Percentiles rank a stretch among this genome's conserved stretches.
Evolutionary conservation across 2,329 filamentous ascomycete genomes (phyloP).

Genomic region (Elsinoe batatas): DNA sequence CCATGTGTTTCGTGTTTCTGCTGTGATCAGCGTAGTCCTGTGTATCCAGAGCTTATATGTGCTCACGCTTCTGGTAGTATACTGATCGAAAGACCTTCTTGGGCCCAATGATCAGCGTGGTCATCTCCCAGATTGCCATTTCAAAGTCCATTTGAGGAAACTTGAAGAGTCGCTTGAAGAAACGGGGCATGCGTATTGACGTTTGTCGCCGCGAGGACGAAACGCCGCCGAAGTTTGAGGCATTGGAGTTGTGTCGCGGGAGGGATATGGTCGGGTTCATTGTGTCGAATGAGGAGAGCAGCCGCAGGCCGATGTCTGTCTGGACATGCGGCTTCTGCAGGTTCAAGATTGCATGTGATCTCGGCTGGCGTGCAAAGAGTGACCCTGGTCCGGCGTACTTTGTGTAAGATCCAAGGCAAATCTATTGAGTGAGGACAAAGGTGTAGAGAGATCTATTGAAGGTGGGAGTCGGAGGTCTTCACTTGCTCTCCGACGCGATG

Average conservation of each 20-base stretch:
- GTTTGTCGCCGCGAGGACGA: slow-evolving; percentile 31
- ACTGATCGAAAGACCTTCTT: slow-evolving; percentile 64
- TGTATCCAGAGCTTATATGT: background rate
- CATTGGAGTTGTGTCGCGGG: slow-evolving; percentile 46
- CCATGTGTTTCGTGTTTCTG: slow-evolving; percentile 59
- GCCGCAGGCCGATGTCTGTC: background rate
- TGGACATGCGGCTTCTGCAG: background rate
- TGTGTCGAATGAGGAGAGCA: background rate
- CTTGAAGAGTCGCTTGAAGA: slow-evolving; percentile 61
- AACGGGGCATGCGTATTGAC: slow-evolving; percentile 52
- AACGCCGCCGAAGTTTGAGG: slow-evolving; percentile 42
- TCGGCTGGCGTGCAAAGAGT: no score
- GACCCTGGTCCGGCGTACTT: no score
- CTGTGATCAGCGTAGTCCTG: slow-evolving; percentile 10
- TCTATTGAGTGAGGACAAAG: no score
- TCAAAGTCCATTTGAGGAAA: slow-evolving; percentile 68
- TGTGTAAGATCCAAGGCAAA: no score
- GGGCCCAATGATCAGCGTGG: slow-evolving; percentile 55
- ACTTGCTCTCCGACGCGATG: no score
- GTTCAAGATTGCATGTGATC: background rate
- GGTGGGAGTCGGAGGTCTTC: no score
- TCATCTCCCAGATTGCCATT: slow-evolving; percentile 65
- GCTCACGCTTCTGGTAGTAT: slow-evolving; percentile 54
- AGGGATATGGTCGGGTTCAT: slow-evolving; percentile 54
- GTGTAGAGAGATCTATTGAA: no score